These are phyloP conservation scores for Karstenula rhodostoma DNA, from an alignment of 2,329 filamentous ascomycete species.

Conservation along the genomic window DNA sequence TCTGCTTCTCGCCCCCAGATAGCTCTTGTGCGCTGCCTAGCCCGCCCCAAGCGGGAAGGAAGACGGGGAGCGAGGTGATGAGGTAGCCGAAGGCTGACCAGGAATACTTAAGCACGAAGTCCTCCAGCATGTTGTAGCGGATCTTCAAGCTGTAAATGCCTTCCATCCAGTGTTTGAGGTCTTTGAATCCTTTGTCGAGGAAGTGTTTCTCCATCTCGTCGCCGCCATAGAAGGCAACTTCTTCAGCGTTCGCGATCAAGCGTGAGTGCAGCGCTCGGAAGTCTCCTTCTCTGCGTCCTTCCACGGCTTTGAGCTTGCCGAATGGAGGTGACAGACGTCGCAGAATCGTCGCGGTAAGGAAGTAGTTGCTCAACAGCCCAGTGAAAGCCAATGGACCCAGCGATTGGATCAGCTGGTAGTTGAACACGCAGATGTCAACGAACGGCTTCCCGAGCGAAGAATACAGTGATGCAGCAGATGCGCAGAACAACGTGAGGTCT, in stretches of 20 bases:
- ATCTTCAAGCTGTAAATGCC: constrained; percentile 98
- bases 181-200: constrained; percentile 89
- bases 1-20: constrained; percentile 58
- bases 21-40: constrained; percentile 77
- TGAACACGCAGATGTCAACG: constrained; percentile 97
- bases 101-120: constrained; percentile 97
- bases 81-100: constrained; percentile 99
- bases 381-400: constrained; percentile 87
- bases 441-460: constrained; percentile 97
- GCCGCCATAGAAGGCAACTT: constrained; percentile 96
- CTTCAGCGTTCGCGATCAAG: constrained; percentile 94
- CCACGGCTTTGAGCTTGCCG: constrained; percentile 94
- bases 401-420: constrained; percentile 93
- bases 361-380: constrained; percentile 90
- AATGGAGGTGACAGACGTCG: constrained; percentile 91
- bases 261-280: constrained; percentile 91
- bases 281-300: constrained; percentile 93
- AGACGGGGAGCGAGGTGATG: constrained; percentile 89
- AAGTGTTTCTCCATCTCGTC: constrained; percentile 95
- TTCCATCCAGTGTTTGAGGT: constrained; percentile 96
- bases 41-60: constrained; percentile 93
- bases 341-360: constrained; percentile 89
- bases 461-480: constrained; percentile 88
- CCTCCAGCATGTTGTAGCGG: constrained; percentile 97
- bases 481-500: constrained; percentile 94